Conservation (phyloP, 164 flowering plant species). For the Magnolia kwangsiensis region DNA sequence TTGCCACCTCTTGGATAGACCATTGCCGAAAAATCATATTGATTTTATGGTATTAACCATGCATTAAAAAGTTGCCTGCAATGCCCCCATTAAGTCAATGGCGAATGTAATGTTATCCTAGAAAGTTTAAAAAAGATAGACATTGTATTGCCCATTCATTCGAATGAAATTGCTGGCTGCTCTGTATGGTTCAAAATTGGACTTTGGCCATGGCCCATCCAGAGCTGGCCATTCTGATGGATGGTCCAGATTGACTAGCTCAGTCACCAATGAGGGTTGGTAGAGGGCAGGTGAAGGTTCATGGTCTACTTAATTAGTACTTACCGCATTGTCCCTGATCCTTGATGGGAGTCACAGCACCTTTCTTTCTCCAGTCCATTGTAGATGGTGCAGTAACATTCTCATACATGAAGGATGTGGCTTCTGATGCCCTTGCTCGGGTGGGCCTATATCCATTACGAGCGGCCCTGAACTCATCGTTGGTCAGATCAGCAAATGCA, state of each 20-base stretch:
- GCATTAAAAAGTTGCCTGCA: too few species aligned
- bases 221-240: background rate
- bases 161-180: background rate
- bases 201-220: background rate
- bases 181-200: background rate
- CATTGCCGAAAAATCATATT: too few species aligned
- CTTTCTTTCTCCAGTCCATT: slow-evolving; percentile 30
- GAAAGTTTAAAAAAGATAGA: background rate
- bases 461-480: slow-evolving; percentile 12
- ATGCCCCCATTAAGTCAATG: too few species aligned
- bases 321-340: slow-evolving; percentile 25
- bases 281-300: too few species aligned
- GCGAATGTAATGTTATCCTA: too few species aligned
- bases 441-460: slow-evolving; percentile 4
- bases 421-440: background rate
- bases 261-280: too few species aligned
- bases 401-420: slow-evolving; percentile 24
- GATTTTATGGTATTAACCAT: too few species aligned
- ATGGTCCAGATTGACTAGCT: background rate
- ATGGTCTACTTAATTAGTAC: background rate
- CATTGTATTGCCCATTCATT: background rate
- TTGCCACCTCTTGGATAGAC: background rate
- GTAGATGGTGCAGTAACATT: slow-evolving; percentile 24
- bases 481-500: slow-evolving; percentile 19
- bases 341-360: slow-evolving; percentile 23